Evolutionary conservation across 441 rosid genomes (phyloP), one percentile per base, ranked within the genome.

Genomic region (Eutrema salsugineum): DNA sequence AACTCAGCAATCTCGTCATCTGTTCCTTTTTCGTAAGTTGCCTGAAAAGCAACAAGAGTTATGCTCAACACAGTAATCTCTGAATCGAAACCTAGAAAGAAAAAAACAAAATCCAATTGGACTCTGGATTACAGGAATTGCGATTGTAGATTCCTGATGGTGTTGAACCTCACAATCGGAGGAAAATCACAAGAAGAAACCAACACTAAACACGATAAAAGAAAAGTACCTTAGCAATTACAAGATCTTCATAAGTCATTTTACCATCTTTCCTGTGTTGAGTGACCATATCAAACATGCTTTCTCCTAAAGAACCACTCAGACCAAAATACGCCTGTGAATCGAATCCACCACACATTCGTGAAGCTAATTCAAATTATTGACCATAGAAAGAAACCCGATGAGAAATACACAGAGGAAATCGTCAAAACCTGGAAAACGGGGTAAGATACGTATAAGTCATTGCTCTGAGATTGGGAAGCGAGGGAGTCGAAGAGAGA

Each of bases 1-100:
- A 89, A 94, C 79, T 94, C 92, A 59, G 88, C 91, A 80, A 89
- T 91, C 27, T 94, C 97, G 80, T 86, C 87, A 76, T 78, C 79
- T 8, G 97, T 80, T 70, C 96, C 98, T 78, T 91, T 91, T 84
- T 87, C 95, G 60, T 89, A 94, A 62, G 81, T 76, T 12, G 88
- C 93, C 97, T 89, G 81, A 74, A 75, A 42, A 11, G 16, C 38
- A 75, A 68, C 43, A 36, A 24, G 11, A 56, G 20, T 46, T 19
- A 33, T 12, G 15, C 5, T 28, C 40, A 62, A n/a, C 9, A 68
- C 70, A 68, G 5, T 4, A 46, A 65, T 20, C 49, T 51, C 62
- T 5, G 9, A 32, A 10, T 22, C 9, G 16, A 27, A 66, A 53
- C 47, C 47, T 11, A 19, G 43, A 66, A 35, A 43, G n/a, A n/a